Evolutionary conservation across 306 rosid species (phyloP), one percentile per base, ranked within the genome.

Genomic region (Canavalia gladiata): DNA sequence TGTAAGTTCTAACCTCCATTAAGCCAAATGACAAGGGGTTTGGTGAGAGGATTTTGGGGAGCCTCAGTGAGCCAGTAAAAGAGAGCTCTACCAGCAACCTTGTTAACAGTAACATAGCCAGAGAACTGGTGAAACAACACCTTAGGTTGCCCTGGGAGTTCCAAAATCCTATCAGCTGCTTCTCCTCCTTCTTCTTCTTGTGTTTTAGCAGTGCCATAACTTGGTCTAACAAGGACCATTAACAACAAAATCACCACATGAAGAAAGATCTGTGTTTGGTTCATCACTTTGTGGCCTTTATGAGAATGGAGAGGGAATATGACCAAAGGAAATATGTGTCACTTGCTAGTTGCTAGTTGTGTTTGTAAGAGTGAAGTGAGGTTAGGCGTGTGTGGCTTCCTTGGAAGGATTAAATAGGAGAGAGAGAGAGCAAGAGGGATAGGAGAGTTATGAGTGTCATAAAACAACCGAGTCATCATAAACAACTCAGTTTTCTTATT

Each of bases 41-140:
- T 91, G 50, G 82, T 70, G 67, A 86, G 76, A 59, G 98, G 90
- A 35, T 84, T 59, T 10, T 82, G 83, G 8, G 80, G 25, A 76
- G 97, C 92, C 85, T 95, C 97, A 75, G 99, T 95, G 81, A 95
- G 97, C 99, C 99, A 95, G 85, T 95, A 95, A 76, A 95, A 95
- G 84, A 95, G 98, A 12, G 99, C 95, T 90, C 99, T 84, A 7
- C 99, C 98, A 46, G 90, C 91, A n/a, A 54, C 89, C 1, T 65
- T 77, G 63, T 92, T 87, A 13, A 95, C 99, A 42, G 97, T 90
- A 31, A 95, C 97, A 72, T 95, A 95, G 55, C 99, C 99, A 13
- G 99, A 93, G 84, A 89, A 95, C 49, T 95, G 99, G 13, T 84
- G 87, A 82, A 95, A 95, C 1, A 84, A 76, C 33, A 95, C 98